Base-by-base conservation (phyloP, 31 red algal species). In the Bonnemaisonia californica region DNA sequence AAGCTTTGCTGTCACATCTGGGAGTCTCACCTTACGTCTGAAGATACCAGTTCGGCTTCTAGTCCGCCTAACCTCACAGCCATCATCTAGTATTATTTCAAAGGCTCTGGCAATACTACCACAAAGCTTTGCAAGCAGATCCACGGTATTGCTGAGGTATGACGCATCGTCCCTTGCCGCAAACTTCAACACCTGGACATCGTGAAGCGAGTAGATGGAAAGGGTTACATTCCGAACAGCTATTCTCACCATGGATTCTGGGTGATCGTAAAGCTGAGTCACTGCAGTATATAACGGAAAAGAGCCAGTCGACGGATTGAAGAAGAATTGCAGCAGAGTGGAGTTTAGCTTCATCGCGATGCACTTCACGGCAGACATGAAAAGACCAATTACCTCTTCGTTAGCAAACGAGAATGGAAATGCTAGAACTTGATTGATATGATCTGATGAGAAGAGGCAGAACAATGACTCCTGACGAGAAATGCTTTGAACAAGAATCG, bases 171-270 rank as follows among this genome's bases (percentile, higher is more conserved):
- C 89, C 56, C 67, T 51, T 3, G 80, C 76, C 18, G 47, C 73
- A 54, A 71, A 84, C 51, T 81, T 57, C 29, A 84, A 56, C 18
- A 74, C 80, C 12, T 81, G 66, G 19, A 40, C 29, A 51, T 92
- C 80, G 3, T 38, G 57, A 22, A 80, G 51, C 27, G 81, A 37
- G 58, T 63, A 92, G 11, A 92, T 79, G 4, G 75, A 77, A 1
- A 92, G 66, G 1, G 89, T 84, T 16, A 86, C 72, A 38, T 92
- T 92, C 16, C 89, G 89, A 33, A 92, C 59, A 29, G 89, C 89
- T 36, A 92, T 92, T 45, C 89, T 39, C 13, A 92, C 69, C 89
- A 92, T 92, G 0, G 79, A 62, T 28, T 92, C 89, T 12, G 64
- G 76, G 59, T 91, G 88, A 31, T 41, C 79, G 34, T 66, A 83